Base-by-base conservation (phyloP, 257 asterid species). In the Solanum virginianum region DNA sequence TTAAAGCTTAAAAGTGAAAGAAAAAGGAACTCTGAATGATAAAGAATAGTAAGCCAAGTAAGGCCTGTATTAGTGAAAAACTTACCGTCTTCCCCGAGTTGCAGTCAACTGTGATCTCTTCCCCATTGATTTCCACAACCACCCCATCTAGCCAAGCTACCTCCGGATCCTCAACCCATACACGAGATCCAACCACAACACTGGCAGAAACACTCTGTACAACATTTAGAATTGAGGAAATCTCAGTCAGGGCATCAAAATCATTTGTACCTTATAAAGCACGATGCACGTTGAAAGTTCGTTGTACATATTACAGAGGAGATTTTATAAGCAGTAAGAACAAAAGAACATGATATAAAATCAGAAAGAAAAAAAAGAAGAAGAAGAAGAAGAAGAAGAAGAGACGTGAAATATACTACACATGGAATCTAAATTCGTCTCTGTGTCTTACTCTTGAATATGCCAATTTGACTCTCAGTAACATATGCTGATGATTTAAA, bases 131-230 rank as follows among this genome's bases (percentile, higher is more conserved):
- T 88, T 90, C 96, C 45, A 87, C 63, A 85, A 92, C 96, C 49
- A 88, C 92, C 85, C 98, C 99, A 86, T 95, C 99, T 89, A 92
- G 51, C 99, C 99, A 97, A 84, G 97, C 97, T 89, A 85, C 93
- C 84, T 94, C 98, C 54, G 95, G 88, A 87, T 96, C 99, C 91
- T 91, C 98, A 86, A 95, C 92, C 99, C 98, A 97, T 86, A 95
- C 98, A 83, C 88, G 97, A 87, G 98, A 94, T 88, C 99, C 99
- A 90, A 92, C 94, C 29, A 88, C 90, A 86, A 93, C 87, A 85
- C 92, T 86, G 89, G 93, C 81, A 85, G 94, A 74, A 86, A 85
- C 89, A 90, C 93, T 87, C 99, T 97, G 91, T 87, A 90, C 75
- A 84, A 83, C 60, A 86, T 84, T 88, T 83, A 47, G n/a, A 74